Evolutionary conservation across 352 stramenopile species (phyloP), one percentile per base, ranked within the genome.

Genomic region (Aphanomyces astaci): DNA sequence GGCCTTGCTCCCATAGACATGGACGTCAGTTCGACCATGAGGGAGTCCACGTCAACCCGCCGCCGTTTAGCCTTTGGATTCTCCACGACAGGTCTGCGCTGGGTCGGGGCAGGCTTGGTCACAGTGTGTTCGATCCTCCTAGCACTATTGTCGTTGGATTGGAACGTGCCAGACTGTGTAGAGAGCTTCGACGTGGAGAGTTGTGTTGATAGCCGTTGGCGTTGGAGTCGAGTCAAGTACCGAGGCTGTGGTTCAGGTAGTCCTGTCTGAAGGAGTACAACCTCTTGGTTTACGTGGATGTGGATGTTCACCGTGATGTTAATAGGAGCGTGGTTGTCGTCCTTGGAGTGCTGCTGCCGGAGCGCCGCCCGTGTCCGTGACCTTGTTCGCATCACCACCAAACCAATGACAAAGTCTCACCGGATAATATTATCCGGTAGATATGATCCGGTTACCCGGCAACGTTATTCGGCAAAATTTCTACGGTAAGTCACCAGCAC

Each of bases 261-360:
- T 36, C 7, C 5, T 39, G 51, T 36, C 22, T 7, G 9, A 53
- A 25, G 45, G 45, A 9, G 22, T 24, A 25, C 19, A 15, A 2
- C 30, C 5, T 17, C 33, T 19, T 32, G 22, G 1, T 30, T 11
- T 19, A 59, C 13, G n/a, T 59, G 51, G 51, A 59, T 59, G 24
- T 59, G 51, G 30, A 59, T 59, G 27, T 59, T 59, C 5, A 59
- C 51, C 5, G 51, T 59, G 51, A 59, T 59, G 51, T 59, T 59
- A 9, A 59, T n/a, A 30, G 51, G 51, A 17, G 48, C 40, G 15
- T 49, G 48, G 10, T 43, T 7, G 36, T 43, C 36, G 36, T 43
- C 36, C 15, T 43, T 43, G 36, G 22, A 59, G 32, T 59, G 19
- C 51, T 59, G 22, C 51, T 5, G 13, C 19, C 22, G 13, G 9